Conservation (phyloP, 2,329 filamentous ascomycete species). For the Verticillium isaacii region DNA sequence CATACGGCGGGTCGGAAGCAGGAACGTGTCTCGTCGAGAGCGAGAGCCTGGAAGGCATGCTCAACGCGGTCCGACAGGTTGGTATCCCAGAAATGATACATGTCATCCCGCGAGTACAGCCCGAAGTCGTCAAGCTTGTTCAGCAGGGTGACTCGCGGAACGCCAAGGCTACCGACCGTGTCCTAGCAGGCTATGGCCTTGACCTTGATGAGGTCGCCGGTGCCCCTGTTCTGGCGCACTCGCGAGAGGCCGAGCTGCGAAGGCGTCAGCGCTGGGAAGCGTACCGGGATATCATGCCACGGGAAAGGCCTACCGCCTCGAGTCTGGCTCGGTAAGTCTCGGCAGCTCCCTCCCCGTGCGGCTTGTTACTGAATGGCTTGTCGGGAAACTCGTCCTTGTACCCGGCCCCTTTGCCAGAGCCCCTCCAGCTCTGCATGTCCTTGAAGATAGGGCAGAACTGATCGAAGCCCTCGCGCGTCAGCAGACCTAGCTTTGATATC, state of each 20-base stretch:
- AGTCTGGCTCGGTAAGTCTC: conserved; percentile 38
- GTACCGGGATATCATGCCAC: fast-evolving
- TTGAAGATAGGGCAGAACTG: conserved; percentile 52
- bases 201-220: conserved; percentile 39
- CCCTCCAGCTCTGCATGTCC: conserved; percentile 50
- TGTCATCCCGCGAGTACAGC: conserved; percentile 27
- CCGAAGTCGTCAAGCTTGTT: conserved; percentile 27
- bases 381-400: conserved; percentile 39
- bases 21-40: conserved; percentile 50
- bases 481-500: conserved; percentile 43
- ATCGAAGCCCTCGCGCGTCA: conserved; percentile 48
- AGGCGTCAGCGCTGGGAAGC: neutral
- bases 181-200: conserved; percentile 41
- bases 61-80: conserved; percentile 46
- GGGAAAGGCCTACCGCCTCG: conserved; percentile 27
- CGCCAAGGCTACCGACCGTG: conserved; percentile 36
- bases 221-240: conserved; percentile 28
- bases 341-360: conserved; percentile 36
- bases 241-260: conserved; percentile 28
- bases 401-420: conserved; percentile 22
- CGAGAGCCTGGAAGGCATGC: conserved; percentile 55
- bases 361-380: conserved; percentile 43
- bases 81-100: conserved; percentile 46
- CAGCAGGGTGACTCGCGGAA: conserved; percentile 41
- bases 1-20: conserved; percentile 53